A percentile compares a stretch with the other conserved stretches of the same genome.
Conservation (phyloP, 805 yeast species). For the Yamadazyma sp. region DNA sequence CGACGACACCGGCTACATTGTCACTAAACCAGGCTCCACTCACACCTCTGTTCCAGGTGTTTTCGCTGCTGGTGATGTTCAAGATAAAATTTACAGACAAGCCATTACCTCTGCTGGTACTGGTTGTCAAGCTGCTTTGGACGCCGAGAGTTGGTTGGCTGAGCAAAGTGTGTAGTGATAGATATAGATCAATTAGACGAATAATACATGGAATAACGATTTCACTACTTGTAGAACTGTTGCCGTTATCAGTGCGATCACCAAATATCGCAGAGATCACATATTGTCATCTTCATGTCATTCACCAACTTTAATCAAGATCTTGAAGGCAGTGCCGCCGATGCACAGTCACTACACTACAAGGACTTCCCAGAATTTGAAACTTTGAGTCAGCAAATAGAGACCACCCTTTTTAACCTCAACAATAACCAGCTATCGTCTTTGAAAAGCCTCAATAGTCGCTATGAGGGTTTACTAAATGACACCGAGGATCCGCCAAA, state of each 20-base stretch:
- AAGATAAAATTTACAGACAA: constrained; percentile 95
- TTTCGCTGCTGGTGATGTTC: constrained; percentile 99
- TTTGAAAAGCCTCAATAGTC: constrained; percentile 22
- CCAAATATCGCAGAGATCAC: no score
- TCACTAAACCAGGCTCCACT: constrained; percentile 87
- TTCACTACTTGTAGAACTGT: no score
- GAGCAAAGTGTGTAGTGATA: constrained; percentile 42
- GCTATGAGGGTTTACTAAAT: constrained; percentile 20
- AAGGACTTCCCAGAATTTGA: constrained; percentile 45
- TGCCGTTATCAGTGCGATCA: no score
- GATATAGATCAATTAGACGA: no score
- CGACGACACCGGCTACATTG: constrained; percentile 85
- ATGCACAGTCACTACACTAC: constrained; percentile 24
- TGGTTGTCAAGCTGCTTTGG: constrained; percentile 99
- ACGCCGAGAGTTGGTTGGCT: constrained; percentile 80
- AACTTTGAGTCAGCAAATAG: constrained; percentile 29
- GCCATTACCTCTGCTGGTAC: constrained; percentile 99
- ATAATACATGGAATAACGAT: no score
- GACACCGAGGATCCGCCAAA: constrained; percentile 7
- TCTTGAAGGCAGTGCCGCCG: constrained; percentile 13
- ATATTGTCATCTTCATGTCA: constrained; percentile 26
- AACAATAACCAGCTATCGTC: constrained; percentile 25
- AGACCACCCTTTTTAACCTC: constrained; percentile 28
- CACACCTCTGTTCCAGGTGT: constrained; percentile 85
- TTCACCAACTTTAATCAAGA: constrained; percentile 31